Conservation (phyloP, 75 land plant genomes). For the Chamaecyparis obtusa region DNA sequence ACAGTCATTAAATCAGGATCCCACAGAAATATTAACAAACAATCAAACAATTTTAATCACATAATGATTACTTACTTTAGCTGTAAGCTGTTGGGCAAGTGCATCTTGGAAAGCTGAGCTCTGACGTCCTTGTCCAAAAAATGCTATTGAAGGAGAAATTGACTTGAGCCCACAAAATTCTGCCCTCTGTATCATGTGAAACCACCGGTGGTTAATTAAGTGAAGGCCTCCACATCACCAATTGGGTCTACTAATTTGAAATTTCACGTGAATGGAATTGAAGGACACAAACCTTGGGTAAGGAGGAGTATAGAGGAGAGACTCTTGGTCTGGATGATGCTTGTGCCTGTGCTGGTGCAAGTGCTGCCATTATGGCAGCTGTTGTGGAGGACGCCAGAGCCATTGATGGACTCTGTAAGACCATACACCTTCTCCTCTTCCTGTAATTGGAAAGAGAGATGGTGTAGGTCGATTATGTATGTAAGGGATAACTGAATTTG, state of each 20-base stretch:
- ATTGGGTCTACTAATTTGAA: background rate
- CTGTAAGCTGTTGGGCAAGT: conserved; percentile 43
- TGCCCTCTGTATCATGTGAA: conserved; percentile 33
- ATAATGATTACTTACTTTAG: conserved; percentile 29
- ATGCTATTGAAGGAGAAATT: conserved; percentile 17
- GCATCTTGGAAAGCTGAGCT: conserved; percentile 34
- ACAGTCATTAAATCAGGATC: too few relatives aligned
- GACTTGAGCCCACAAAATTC: conserved; percentile 53
- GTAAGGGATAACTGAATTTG: background rate
- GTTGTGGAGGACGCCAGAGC: conserved; percentile 1
- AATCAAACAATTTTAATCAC: too few relatives aligned
- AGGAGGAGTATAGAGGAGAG: background rate
- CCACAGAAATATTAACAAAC: too few relatives aligned
- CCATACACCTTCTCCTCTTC: background rate
- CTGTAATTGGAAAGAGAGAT: too few relatives aligned
- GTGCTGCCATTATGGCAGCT: background rate
- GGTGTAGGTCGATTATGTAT: background rate
- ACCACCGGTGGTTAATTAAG: too few relatives aligned
- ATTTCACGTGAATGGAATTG: background rate
- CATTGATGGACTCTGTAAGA: background rate
- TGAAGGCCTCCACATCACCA: background rate
- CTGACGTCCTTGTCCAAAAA: conserved; percentile 26
- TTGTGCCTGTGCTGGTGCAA: background rate
- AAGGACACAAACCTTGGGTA: conserved; percentile 6
- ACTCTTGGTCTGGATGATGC: background rate